Evolutionary conservation across 2,329 filamentous ascomycete species (phyloP).

Genomic region (Emmonsiellopsis sp.): DNA sequence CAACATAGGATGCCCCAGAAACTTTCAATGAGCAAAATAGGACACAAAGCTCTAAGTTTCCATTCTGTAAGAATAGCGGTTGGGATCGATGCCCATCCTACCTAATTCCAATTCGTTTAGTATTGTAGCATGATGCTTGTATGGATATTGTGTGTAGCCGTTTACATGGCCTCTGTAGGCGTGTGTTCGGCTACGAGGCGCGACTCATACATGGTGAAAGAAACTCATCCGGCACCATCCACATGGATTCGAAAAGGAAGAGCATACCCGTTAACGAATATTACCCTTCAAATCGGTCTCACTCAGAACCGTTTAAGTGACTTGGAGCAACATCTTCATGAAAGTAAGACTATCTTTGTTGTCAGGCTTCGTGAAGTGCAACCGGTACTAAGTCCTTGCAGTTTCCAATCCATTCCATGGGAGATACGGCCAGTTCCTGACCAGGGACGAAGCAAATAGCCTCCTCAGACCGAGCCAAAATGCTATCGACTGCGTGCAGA

Average conservation of each 20-base stretch:
- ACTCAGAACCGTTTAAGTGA: background rate
- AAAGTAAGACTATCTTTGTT: background rate
- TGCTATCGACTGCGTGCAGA: background rate
- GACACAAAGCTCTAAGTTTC: too few species aligned
- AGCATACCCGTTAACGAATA: background rate
- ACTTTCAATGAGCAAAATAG: too few species aligned
- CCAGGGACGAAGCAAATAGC: background rate
- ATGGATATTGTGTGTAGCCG: background rate
- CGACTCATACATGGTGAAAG: background rate
- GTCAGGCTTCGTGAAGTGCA: background rate
- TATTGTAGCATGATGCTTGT: background rate
- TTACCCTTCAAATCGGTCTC: background rate
- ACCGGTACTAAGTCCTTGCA: background rate
- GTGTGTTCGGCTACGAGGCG: background rate
- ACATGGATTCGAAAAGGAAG: background rate
- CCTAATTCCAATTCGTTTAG: background rate
- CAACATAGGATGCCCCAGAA: too few species aligned
- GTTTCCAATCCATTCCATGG: background rate
- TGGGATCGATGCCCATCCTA: background rate
- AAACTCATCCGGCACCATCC: background rate
- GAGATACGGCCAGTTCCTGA: background rate
- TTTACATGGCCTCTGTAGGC: background rate
- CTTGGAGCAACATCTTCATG: background rate
- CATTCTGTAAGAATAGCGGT: too few species aligned
- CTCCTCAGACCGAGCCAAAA: background rate